Evolutionary conservation across 805 yeast genomes (phyloP), one percentile per base, ranked within the genome.

Genomic region (Starmerella stigmatis): DNA sequence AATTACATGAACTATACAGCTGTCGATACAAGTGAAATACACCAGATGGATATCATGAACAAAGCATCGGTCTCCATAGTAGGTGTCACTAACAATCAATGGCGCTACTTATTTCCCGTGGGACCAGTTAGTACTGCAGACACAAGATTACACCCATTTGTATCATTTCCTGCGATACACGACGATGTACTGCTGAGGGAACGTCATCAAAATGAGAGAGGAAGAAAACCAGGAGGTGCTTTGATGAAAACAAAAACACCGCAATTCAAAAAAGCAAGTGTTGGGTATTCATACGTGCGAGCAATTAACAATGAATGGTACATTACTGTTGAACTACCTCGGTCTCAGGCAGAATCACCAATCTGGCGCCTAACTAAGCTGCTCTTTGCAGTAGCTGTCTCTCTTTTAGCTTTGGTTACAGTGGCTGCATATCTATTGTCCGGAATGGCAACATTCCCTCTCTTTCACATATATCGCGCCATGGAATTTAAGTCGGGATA

Each of bases 381-480:
- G n/a, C 44, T 54, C 8, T 43, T 51, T 13, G 56, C 52, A 4
- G 37, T 52, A 4, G 49, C 48, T 19, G 21, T 44, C 4, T 53
- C 51, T 2, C 42, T 52, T 16, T 34, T 54, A 5, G 50, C 46
- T 9, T 42, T 48, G 12, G 47, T 54, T 1, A 12, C 48, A 8
- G 31, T 49, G 12, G 17, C 47, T 11, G 50, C 52, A 7, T 44
- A 50, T 5, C 46, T 55, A 2, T 33, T 50, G 2, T 51, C 56
- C 5, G 41, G 57, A 12, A 26, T 43, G 23, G 52, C 47, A 27
- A 53, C 57, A 3, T 9, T 33, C 9, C 55, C 59, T 3, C 23
- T 54, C 15, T 40, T 46, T 28, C 41, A 45, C 22, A 54, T 56
- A 10, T 54, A 54, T 41, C 26, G 47, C 7, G 52, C 50, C 12